Evolutionary conservation across 768 basidiomycete species (phyloP), one percentile per base, ranked within the genome.

Genomic region (Cubamyces sp.): DNA sequence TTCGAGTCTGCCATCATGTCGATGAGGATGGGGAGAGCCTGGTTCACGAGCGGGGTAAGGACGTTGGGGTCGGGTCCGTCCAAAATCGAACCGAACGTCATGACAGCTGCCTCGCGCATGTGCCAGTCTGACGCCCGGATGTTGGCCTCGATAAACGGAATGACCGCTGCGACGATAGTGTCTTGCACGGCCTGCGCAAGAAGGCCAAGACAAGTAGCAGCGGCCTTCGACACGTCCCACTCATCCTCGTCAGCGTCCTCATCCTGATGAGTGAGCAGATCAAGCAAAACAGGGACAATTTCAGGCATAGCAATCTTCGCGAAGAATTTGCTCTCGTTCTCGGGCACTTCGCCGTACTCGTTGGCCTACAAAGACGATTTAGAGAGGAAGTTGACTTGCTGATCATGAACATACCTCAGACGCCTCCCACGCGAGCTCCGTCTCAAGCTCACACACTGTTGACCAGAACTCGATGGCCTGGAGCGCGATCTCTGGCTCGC

Each of bases 391-490:
- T 18, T 16, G 19, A 16, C 5, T 18, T 30, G 26, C 25, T 52
- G 19, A 30, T 11, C 34, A 18, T 21, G 12, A 12, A 72, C 80
- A 57, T 70, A 93, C 94, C 81, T 98, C 96, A 64, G 92, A 89
- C 1, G 92, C 92, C 71, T 98, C 96, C 67, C 94, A 83, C 19
- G 90, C 88, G 50, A 98, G 80, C 60, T 98, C 96, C 23, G 94
- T 87, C 74, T 99, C 97, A 74, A 97, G 94, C 73, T 99, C 96
- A 70, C 95, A 98, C 1, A 98, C 96, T 8, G 96, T 98, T 5
- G 96, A 96, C 97, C 97, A 99, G 76, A 99, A 99, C 72, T 99
- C 97, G 54, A 99, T 90, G 23, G 97, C 97, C 74, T 99, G 97
- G 28, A 98, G 76, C 0, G 95, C 94, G 40, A 99, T 96, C 7